Evolutionary conservation across 2,329 filamentous ascomycete species (phyloP).

Genomic region (Fusarium agapanthi): DNA sequence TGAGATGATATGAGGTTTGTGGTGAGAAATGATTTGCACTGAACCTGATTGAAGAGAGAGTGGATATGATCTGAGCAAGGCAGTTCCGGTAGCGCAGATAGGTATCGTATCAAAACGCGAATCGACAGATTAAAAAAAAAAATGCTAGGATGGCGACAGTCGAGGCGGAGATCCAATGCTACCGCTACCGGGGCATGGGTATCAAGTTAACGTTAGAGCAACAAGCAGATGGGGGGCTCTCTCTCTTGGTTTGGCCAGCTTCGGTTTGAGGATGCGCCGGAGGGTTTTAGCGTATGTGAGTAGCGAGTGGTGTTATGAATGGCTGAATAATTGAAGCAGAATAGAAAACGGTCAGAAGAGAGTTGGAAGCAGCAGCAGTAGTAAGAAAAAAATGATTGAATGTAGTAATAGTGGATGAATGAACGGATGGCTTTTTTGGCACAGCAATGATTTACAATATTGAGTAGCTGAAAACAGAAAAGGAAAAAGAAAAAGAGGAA

Average conservation of each 20-base stretch:
- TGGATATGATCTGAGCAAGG: constrained; percentile 31
- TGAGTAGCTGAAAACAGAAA: constrained; percentile 10
- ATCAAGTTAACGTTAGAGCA: not conserved
- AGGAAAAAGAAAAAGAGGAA: not conserved
- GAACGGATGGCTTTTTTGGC: not conserved
- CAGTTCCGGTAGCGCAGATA: constrained; percentile 16
- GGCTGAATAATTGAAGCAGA: constrained; percentile 1
- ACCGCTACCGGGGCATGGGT: constrained; percentile 22
- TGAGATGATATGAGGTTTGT: constrained; percentile 18
- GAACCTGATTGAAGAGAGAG: constrained; percentile 1
- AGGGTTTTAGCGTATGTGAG: constrained; percentile 22
- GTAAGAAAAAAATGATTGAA: not conserved
- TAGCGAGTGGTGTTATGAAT: not conserved
- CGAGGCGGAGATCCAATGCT: constrained; percentile 30
- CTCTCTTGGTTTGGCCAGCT: constrained; percentile 5
- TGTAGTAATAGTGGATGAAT: not conserved
- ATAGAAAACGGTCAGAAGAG: not conserved
- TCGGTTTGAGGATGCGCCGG: constrained; percentile 24
- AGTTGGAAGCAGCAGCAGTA: not conserved
- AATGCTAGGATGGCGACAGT: constrained; percentile 18
- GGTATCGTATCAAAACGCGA: constrained; percentile 21
- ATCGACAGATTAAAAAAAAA: constrained; percentile 24
- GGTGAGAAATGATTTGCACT: constrained; percentile 6
- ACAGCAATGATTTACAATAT: constrained; percentile 11
- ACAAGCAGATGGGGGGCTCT: not conserved